These are phyloP conservation scores for Pseudopithomyces maydicus DNA, from an alignment of 2,329 filamentous ascomycete genomes.

Conservation along the genomic window DNA sequence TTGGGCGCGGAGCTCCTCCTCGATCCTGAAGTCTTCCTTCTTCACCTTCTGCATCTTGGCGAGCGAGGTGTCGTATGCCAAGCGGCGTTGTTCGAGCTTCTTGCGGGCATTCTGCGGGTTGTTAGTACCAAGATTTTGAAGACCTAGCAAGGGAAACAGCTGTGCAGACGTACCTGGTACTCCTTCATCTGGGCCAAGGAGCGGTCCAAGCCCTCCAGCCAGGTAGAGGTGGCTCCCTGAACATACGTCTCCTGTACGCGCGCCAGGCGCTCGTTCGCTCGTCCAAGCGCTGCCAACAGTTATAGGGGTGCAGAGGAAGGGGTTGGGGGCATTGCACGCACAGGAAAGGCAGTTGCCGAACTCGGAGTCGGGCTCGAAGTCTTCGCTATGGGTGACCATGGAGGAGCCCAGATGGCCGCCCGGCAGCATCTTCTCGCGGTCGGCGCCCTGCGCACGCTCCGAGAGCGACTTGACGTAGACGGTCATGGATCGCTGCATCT, in stretches of 20 bases:
- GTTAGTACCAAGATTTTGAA: conserved; percentile 17
- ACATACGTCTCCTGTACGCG: conserved; percentile 85
- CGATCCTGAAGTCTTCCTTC: conserved; percentile 88
- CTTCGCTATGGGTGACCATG: conserved; percentile 88
- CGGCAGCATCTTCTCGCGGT: conserved; percentile 85
- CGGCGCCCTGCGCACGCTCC: conserved; percentile 81
- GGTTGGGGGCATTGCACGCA: conserved; percentile 47
- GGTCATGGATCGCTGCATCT: conserved; percentile 83
- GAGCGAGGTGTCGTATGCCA: conserved; percentile 89
- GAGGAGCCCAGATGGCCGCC: conserved; percentile 78
- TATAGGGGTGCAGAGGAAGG: conserved; percentile 15
- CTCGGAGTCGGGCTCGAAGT: conserved; percentile 88
- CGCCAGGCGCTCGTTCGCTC: conserved; percentile 85
- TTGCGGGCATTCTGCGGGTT: conserved; percentile 73
- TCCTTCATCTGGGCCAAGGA: conserved; percentile 96
- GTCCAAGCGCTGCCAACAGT: conserved; percentile 67
- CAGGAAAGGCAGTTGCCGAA: conserved; percentile 85
- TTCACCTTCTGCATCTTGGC: conserved; percentile 92
- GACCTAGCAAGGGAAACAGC: neutral
- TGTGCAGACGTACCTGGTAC: conserved; percentile 72
- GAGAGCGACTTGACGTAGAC: conserved; percentile 86
- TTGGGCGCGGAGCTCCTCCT: conserved; percentile 88
- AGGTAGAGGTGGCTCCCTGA: conserved; percentile 75
- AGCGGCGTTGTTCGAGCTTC: conserved; percentile 87
- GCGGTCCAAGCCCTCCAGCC: conserved; percentile 90